A percentile compares a stretch with the other conserved stretches of the same genome.
Conservation (phyloP, 2,329 filamentous ascomycete genomes). For the Botrytis fragariae region DNA sequence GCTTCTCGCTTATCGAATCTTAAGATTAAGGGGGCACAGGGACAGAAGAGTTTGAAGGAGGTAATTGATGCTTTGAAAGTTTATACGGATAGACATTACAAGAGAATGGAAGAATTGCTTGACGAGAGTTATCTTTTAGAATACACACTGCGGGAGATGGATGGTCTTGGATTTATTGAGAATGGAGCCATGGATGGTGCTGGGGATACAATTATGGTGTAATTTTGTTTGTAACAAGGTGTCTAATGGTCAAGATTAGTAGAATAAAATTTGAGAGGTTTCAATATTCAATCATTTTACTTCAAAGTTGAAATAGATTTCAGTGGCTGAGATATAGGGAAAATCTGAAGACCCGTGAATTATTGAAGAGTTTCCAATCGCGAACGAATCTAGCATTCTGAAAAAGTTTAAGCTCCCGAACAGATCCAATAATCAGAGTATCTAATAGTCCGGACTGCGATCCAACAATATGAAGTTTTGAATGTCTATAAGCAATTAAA, state of each 20-base stretch:
- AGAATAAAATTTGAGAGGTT: neutral
- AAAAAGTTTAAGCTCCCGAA: neutral
- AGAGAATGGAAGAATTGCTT: conserved; percentile 80
- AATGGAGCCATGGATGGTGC: conserved; percentile 1
- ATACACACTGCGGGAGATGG: conserved; percentile 93
- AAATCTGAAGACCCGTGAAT: neutral
- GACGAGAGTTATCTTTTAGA: conserved; percentile 95
- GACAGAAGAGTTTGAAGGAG: conserved; percentile 71
- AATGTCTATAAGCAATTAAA: too few species aligned
- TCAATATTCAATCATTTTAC: neutral
- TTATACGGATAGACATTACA: conserved; percentile 93
- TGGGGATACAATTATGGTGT: conserved; percentile 21
- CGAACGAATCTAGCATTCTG: neutral
- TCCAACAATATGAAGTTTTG: too few species aligned
- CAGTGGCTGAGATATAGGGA: fast-evolving
- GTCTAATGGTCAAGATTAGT: neutral
- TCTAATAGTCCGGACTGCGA: too few species aligned
- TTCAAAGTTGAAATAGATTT: neutral
- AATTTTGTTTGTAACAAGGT: neutral
- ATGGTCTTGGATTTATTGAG: conserved; percentile 43
- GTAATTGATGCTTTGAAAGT: conserved; percentile 82
- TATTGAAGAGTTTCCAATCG: neutral
- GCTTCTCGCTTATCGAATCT: conserved; percentile 72
- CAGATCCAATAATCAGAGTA: neutral
- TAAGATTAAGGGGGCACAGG: conserved; percentile 56